Percentiles rank a stretch among this genome's conserved stretches.
Conservation (phyloP, 805 yeast species). For the Starmera dryadoides region DNA sequence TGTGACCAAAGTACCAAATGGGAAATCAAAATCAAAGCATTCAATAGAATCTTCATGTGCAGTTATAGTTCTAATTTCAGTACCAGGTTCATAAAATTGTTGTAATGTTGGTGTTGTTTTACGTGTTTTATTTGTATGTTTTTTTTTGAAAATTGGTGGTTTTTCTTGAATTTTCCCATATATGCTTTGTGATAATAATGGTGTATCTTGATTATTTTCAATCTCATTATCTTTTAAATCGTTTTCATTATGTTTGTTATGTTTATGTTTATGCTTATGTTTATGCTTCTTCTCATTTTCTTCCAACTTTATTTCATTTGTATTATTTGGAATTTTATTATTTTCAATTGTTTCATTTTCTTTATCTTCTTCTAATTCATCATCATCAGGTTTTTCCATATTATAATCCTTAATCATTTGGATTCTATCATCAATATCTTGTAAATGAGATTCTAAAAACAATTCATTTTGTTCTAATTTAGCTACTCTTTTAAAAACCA, state of each 20-base stretch:
- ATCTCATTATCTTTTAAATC: conserved; percentile 8
- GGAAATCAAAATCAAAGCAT: conserved; percentile 61
- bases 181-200: conserved; percentile 34
- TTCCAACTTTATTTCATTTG: conserved; percentile 2
- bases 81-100: conserved; percentile 55
- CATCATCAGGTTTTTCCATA: conserved; percentile 21
- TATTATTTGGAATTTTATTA: conserved; percentile 3
- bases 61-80: conserved; percentile 38
- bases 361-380: conserved; percentile 5
- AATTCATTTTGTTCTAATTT: conserved; percentile 54
- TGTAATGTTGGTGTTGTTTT: conserved; percentile 58
- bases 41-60: conserved; percentile 50
- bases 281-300: conserved; percentile 2
- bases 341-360: conserved; percentile 2
- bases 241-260: conserved; percentile 9
- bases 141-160: conserved; percentile 24
- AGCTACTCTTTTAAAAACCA: conserved; percentile 53
- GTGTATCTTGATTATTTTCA: conserved; percentile 13
- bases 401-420: conserved; percentile 35
- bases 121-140: conserved; percentile 26
- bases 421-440: conserved; percentile 36
- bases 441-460: conserved; percentile 41
- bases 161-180: conserved; percentile 34
- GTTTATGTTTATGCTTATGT: conserved; percentile 10
- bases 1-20: conserved; percentile 70